Conservation (phyloP, 78 protist genomes). For the Dictyostelium citrinum region DNA sequence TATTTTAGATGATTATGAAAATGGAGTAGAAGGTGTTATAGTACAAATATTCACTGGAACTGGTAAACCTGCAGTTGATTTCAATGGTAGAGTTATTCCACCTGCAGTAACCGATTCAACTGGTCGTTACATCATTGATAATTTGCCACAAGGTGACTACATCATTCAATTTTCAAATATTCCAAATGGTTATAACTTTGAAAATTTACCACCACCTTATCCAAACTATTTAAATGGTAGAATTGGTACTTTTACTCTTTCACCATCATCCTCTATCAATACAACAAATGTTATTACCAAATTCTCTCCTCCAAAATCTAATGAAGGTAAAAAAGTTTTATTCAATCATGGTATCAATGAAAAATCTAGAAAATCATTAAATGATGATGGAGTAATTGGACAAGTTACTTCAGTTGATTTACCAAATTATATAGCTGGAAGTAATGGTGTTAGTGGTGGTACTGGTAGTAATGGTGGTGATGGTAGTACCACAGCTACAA, state of each 20-base stretch:
- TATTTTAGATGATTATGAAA: neutral
- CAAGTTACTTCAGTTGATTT: neutral
- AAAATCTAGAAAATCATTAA: neutral
- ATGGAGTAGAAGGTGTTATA: neutral
- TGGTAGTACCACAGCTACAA: neutral
- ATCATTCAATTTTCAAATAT: neutral
- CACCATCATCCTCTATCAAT: neutral
- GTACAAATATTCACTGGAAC: neutral
- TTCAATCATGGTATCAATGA: neutral
- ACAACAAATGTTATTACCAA: neutral
- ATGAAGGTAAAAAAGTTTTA: neutral
- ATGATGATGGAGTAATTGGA: neutral
- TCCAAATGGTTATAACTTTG: slow-evolving; percentile 5
- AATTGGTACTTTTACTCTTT: neutral
- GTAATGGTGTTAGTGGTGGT: neutral
- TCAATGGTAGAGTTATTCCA: neutral
- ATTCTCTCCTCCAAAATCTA: neutral
- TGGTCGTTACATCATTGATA: slow-evolving; percentile 24
- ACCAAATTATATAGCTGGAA: neutral
- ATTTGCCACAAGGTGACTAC: neutral
- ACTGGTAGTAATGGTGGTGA: neutral
- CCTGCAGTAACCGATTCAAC: neutral
- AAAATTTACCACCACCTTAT: neutral
- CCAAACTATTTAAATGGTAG: neutral
- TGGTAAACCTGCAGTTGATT: neutral